Base-by-base conservation (phyloP, 768 basidiomycete species). In the Mycena filopes region DNA sequence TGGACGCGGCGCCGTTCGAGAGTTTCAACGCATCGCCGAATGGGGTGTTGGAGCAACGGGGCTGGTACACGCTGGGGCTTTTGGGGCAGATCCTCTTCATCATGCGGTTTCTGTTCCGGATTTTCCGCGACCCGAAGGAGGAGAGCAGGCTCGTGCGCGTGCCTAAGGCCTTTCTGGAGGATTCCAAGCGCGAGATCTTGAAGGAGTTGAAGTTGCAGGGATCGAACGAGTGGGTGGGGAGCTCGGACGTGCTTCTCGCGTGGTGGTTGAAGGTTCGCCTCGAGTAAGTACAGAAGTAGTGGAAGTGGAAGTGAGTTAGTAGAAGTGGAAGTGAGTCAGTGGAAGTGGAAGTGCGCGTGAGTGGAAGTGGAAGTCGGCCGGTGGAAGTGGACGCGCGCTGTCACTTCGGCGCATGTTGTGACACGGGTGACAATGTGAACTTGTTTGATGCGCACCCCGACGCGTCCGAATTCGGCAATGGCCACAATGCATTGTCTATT, bases 181-280 rank as follows among this genome's bases (percentile, higher is more conserved):
- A 38, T 6, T 10, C 29, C 10, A 68, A 68, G 48, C 46, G 20
- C 45, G 16, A 40, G 31, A 60, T 60, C 21, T 56, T 56, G 62
- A 58, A 56, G 1, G 26, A 64, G 16, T 16, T 68, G n/a, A 55
- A 60, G 33, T 15, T 3, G 6, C 29, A 63, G 23, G 63, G 67
- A 21, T 64, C 62, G n/a, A 41, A 6, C 21, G 67, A 68, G 28
- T 68, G 57, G 57, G 67, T 68, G 0, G 63, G 67, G 18, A 68
- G 67, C 42, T 64, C 61, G 8, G 67, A 68, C 42, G 42, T 68
- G 2, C 48, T 68, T 18, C 11, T 54, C 7, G 67, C 67, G 15
- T 68, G 67, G 67, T 60, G 57, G 67, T 49, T 50, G 49, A 63
- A 68, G 58, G 67, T 63, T 28, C 1, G 55, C 2, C 11, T 50